Base-by-base conservation (phyloP, 2,329 filamentous ascomycete genomes). In the Scedosporium dehoogii region DNA sequence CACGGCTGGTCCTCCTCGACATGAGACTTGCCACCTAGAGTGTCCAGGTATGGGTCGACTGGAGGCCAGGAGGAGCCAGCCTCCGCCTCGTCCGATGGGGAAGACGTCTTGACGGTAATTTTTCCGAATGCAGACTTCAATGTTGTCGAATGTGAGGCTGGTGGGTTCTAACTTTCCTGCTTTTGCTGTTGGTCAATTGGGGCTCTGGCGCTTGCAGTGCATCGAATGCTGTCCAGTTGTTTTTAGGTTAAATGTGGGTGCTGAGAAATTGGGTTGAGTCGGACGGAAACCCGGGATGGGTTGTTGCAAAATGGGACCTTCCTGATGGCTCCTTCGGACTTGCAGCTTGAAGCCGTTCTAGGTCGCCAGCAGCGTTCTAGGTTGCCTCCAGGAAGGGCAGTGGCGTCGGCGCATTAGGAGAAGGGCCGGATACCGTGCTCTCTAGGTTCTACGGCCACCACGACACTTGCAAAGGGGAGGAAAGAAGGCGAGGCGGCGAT, bases 21-120 rank as follows among this genome's bases (percentile, higher is more conserved):
- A 25, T 9, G 29, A 21, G 33, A 33, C 42, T 42, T 59, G 51
- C 18, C 5, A 23, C 18, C 33, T 9, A 6, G 29, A 59, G 10
- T 21, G 12, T 25, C 51, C 18, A 16, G 57, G 16, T 9, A 18
- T 6, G 33, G 38, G 41, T 23, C 58, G 29, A 44, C 60, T 46
- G 60, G 21, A n/a, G 41, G 60, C 60, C 60, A 58, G 14, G 51
- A 16, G 38, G 60, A 53, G 51, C 38, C 60, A 56, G 53, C 53
- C 51, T 55, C 60, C 38, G 23, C 58, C 25, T 60, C 14, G 42
- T 42, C 60, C 12, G 33, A 21, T 57, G 33, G 41, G 18, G 33
- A 46, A 23, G 57, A 57, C 60, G 60, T 62, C 18, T 44, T 62
- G 60, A 55, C 38, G 59, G 59, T 56, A 33, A 18, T 61, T 56